Percentiles rank a stretch among this genome's conserved stretches.
These are phyloP conservation scores for Penstemon barbatus DNA, from an alignment of 257 asterid species.

Conservation along the genomic window DNA sequence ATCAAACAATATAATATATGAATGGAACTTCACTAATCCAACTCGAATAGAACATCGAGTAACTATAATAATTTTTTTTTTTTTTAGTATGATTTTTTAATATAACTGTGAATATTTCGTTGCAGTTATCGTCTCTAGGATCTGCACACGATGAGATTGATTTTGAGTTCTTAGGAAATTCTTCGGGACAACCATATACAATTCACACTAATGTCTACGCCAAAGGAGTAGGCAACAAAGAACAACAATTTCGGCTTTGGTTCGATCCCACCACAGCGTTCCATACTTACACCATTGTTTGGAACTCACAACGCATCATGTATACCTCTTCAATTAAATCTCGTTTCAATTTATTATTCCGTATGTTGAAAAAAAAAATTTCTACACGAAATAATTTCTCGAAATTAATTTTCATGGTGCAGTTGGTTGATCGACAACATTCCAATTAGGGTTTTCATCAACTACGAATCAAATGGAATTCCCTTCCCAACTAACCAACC, in stretches of 20 bases:
- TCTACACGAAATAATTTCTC: no score
- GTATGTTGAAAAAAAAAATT: no score
- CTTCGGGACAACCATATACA: slow-evolving; percentile 55
- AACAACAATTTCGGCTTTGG: slow-evolving; percentile 69
- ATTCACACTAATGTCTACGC: slow-evolving; percentile 53
- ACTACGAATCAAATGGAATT: slow-evolving; percentile 40
- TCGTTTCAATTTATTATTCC: no score
- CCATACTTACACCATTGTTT: slow-evolving; percentile 61
- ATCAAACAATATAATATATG: no score
- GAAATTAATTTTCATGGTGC: slow-evolving; percentile 2
- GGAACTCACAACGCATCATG: slow-evolving; percentile 59
- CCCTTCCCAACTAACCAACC: slow-evolving; percentile 54
- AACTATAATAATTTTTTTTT: no score
- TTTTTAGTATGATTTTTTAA: no score
- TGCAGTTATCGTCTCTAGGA: slow-evolving; percentile 53
- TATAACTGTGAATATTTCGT: no score
- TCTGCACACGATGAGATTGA: slow-evolving; percentile 54
- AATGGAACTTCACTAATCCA: no score
- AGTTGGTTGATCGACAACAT: slow-evolving; percentile 60
- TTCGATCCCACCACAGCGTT: slow-evolving; percentile 56
- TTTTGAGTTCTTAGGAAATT: slow-evolving; percentile 63
- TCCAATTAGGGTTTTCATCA: slow-evolving; percentile 62
- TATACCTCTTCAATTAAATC: background rate
- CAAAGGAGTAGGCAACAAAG: slow-evolving; percentile 51
- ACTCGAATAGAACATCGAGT: no score